Conservation (phyloP, 2,329 filamentous ascomycete species). For the Phialophora tarda region DNA sequence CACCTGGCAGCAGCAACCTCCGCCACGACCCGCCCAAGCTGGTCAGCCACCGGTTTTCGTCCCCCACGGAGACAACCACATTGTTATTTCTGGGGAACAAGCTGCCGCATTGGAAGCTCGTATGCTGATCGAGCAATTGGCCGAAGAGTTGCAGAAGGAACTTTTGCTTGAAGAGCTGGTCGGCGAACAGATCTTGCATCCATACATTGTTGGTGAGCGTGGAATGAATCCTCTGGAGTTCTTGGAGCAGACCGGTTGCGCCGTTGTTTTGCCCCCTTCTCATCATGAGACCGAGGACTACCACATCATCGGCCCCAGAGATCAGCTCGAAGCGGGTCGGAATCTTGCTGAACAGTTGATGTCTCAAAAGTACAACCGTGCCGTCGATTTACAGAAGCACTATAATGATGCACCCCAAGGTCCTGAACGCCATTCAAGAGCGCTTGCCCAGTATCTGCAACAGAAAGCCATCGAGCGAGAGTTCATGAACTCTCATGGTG, state of each 20-base stretch:
- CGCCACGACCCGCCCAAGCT: slow-evolving; percentile 65
- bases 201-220: slow-evolving; percentile 89
- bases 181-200: slow-evolving; percentile 85
- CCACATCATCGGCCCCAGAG: slow-evolving; percentile 79
- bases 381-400: slow-evolving; percentile 80
- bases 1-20: slow-evolving; percentile 71
- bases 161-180: slow-evolving; percentile 78
- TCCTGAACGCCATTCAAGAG: slow-evolving; percentile 77
- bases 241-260: slow-evolving; percentile 86
- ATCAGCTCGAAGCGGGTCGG: slow-evolving; percentile 74
- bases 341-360: slow-evolving; percentile 88
- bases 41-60: slow-evolving; percentile 73
- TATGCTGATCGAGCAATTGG: slow-evolving; percentile 78
- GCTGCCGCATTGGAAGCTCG: slow-evolving; percentile 78
- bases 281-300: slow-evolving; percentile 81
- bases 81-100: slow-evolving; percentile 85
- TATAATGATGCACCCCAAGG: slow-evolving; percentile 75
- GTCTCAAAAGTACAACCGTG: slow-evolving; percentile 81
- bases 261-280: slow-evolving; percentile 77
- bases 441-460: slow-evolving; percentile 85
- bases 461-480: slow-evolving; percentile 81
- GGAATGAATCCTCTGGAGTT: slow-evolving; percentile 84
- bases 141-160: slow-evolving; percentile 74
- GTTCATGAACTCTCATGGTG: slow-evolving; percentile 77
- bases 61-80: slow-evolving; percentile 75